phyloP scores from a whole-genome alignment of 2,329 filamentous ascomycete genomes.

The Knufia petricola region DNA sequence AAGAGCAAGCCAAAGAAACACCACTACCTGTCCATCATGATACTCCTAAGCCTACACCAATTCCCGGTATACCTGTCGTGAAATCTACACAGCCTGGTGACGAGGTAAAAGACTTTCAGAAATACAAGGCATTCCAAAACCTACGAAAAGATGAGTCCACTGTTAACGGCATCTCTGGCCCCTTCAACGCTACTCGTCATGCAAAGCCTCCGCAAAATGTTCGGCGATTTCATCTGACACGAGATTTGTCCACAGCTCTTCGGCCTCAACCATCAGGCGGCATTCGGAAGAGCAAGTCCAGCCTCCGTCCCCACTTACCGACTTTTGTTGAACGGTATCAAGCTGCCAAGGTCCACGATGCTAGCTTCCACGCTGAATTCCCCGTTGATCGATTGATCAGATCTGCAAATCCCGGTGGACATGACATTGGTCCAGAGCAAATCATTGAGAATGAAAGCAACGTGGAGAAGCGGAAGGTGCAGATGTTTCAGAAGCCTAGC shows the following conservation, averaged over 20 bases:
- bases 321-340: constrained; percentile 21
- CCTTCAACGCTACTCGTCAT: neutral
- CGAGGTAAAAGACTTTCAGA: constrained; percentile 28
- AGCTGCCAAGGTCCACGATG: constrained; percentile 9
- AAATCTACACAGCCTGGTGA: constrained; percentile 35
- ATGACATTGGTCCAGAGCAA: neutral
- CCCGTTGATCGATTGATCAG: constrained; percentile 2
- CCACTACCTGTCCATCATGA: neutral
- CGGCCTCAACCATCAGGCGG: constrained; percentile 12
- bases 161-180: neutral
- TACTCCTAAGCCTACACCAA: neutral
- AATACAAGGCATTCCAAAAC: constrained; percentile 10
- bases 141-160: neutral
- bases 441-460: neutral
- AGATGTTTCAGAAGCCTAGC: constrained; percentile 15
- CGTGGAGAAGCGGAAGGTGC: neutral
- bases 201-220: neutral
- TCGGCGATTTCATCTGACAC: constrained; percentile 20
- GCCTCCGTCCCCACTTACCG: constrained; percentile 19
- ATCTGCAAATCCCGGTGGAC: constrained; percentile 12
- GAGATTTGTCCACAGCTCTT: constrained; percentile 14
- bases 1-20: neutral
- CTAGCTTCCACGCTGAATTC: constrained; percentile 8
- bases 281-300: constrained; percentile 14
- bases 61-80: constrained; percentile 29